Base-by-base conservation (phyloP, 768 basidiomycete genomes). In the Trametes maxima region DNA sequence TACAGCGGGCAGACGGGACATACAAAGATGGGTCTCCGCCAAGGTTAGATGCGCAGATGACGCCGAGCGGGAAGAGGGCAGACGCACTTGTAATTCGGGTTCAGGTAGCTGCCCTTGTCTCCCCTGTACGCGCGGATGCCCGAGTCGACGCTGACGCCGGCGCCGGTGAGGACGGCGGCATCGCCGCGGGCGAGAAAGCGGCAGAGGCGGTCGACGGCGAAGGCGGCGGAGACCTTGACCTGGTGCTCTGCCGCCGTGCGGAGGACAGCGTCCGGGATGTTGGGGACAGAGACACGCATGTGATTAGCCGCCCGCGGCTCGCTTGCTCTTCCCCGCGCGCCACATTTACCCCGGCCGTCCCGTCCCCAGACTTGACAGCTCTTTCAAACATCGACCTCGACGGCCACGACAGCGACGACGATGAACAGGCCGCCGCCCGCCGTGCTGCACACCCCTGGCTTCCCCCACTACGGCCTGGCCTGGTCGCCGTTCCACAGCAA, bases 111-210 rank as follows among this genome's bases (percentile, higher is more conserved):
- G 16, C 95, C 95, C 69, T 95, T 91, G 62, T 70, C 72, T 0
- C 95, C 95, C 59, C 95, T 79, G 74, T 98, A 97, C n/a, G 95
- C 94, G 65, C 93, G 80, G 62, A 98, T 96, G 46, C 96, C 96
- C 25, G 90, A 93, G 73, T 98, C 96, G 28, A 98, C 95, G 72
- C 90, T 92, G 65, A 97, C 92, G 7, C 96, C 96, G 0, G 96
- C 96, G 2, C 95, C 95, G 0, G 94, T 95, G 56, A 98, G 72
- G 16, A 94, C 76, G 0, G 88, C 76, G 49, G 85, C 85, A 72
- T 85, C 88, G n/a, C 93, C 92, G 4, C 79, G 75, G 0, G 79
- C 75, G 19, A 96, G 73, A 67, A 95, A 95, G 2, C 78, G 71
- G 5, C 85, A 76, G 56, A 92, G 80, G 54, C 83, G 82, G 33